Evolutionary conservation across 2,329 filamentous ascomycete species (phyloP).

Genomic region (Penicillium occitanis): DNA sequence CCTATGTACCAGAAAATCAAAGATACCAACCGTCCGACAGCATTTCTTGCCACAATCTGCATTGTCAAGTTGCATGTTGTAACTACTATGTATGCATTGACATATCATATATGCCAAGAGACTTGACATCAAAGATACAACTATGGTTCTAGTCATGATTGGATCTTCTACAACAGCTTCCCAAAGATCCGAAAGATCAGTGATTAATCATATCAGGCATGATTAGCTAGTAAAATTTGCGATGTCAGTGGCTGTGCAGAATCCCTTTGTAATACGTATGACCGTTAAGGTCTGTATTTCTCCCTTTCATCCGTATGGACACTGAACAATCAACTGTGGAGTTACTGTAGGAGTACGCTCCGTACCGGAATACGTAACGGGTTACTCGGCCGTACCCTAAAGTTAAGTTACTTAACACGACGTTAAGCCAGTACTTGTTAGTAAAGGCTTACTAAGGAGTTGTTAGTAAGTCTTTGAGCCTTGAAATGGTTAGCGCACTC

Average conservation of each 20-base stretch:
- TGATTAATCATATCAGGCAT: neutral
- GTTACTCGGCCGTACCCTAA: neutral
- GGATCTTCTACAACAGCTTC: neutral
- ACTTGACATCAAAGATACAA: neutral
- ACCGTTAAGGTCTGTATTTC: neutral
- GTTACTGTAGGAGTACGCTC: too few relatives aligned
- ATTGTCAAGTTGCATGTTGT: neutral
- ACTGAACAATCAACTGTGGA: neutral
- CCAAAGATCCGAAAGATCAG: neutral
- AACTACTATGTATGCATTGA: too few relatives aligned
- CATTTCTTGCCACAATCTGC: neutral
- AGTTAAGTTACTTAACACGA: neutral
- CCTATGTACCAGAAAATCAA: neutral
- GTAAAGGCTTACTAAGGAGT: neutral
- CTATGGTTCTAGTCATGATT: neutral
- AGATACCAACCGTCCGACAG: neutral
- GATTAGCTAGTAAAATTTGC: neutral
- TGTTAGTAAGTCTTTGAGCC: neutral
- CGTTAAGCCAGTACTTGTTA: neutral
- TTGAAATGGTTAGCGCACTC: neutral
- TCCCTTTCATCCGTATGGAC: constrained; percentile 8
- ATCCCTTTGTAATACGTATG: neutral
- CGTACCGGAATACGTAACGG: neutral
- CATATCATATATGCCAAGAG: constrained; percentile 1
- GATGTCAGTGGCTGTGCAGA: neutral